Conservation (phyloP, 495 filamentous ascomycete species). For the Cenococcum geophilum region DNA sequence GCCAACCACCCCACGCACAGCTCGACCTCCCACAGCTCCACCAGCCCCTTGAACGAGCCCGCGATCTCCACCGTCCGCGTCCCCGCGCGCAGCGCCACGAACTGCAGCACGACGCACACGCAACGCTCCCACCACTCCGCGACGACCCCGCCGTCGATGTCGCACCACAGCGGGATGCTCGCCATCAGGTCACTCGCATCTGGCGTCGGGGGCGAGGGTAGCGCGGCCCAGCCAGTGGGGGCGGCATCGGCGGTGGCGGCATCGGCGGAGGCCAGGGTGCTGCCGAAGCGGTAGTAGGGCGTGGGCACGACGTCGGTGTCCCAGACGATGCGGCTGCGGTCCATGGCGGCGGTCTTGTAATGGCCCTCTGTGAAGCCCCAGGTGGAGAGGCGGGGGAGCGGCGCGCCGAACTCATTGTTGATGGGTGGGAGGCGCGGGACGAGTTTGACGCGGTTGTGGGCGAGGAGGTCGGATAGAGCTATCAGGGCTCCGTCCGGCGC, state of each 20-base stretch:
- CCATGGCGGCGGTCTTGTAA: constrained; percentile 66
- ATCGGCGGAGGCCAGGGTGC: no score
- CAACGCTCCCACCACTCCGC: constrained; percentile 57
- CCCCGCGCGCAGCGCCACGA: no score
- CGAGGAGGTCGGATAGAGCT: constrained; percentile 62
- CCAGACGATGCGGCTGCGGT: constrained; percentile 59
- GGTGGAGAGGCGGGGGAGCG: constrained; percentile 38
- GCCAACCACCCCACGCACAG: no score
- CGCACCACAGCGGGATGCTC: constrained; percentile 71
- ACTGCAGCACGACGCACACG: no score
- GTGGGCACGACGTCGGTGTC: constrained; percentile 54
- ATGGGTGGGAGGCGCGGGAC: constrained; percentile 52
- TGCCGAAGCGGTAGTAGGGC: constrained; percentile 54
- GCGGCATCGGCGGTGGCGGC: constrained; percentile 10
- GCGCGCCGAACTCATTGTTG: constrained; percentile 38
- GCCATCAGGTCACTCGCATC: constrained; percentile 32
- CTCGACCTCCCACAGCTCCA: no score
- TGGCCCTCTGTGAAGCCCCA: constrained; percentile 66
- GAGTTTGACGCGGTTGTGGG: constrained; percentile 52
- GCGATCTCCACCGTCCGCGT: no score
- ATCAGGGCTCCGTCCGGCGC: constrained; percentile 63
- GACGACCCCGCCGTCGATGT: constrained; percentile 62
- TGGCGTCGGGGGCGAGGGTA: constrained; percentile 16
- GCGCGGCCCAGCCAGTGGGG: constrained; percentile 10
- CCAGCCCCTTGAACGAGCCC: no score